Conservation (phyloP, 2,329 filamentous ascomycete genomes). For the Penicillium sp. region DNA sequence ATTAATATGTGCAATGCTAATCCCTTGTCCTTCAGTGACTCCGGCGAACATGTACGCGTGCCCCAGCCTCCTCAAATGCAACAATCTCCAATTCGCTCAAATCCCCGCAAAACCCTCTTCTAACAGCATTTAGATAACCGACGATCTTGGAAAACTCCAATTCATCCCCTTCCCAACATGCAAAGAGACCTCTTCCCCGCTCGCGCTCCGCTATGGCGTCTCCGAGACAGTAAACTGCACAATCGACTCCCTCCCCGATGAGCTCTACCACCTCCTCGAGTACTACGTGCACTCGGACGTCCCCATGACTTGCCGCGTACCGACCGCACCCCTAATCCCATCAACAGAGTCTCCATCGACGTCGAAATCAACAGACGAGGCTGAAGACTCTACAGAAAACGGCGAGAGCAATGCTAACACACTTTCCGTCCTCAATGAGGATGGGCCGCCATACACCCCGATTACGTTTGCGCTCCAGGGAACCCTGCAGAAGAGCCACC, state of each 20-base stretch:
- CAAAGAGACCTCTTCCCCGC: conserved; percentile 81
- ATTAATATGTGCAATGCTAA: conserved; percentile 4
- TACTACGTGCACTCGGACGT: conserved; percentile 98
- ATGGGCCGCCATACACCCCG: conserved; percentile 62
- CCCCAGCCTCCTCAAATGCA: neutral
- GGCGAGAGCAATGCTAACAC: conserved; percentile 53
- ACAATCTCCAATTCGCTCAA: neutral
- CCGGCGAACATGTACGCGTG: conserved; percentile 36
- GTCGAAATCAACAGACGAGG: conserved; percentile 28
- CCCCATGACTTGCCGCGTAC: conserved; percentile 87
- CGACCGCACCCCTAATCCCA: conserved; percentile 68
- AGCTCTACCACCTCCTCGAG: conserved; percentile 63
- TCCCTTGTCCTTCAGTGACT: conserved; percentile 28
- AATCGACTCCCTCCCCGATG: conserved; percentile 56
- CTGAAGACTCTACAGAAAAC: conserved; percentile 6
- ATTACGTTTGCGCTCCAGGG: conserved; percentile 88
- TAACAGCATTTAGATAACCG: conserved; percentile 62
- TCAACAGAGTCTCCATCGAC: conserved; percentile 12
- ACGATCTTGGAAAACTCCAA: conserved; percentile 79
- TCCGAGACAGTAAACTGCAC: conserved; percentile 64
- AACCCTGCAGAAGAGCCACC: conserved; percentile 83
- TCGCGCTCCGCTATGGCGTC: conserved; percentile 85
- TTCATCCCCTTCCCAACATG: conserved; percentile 91
- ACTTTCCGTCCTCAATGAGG: conserved; percentile 30
- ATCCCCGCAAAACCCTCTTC: neutral